Base-by-base conservation (phyloP, 2,329 filamentous ascomycete species). In the Pyrenochaeta sp. region DNA sequence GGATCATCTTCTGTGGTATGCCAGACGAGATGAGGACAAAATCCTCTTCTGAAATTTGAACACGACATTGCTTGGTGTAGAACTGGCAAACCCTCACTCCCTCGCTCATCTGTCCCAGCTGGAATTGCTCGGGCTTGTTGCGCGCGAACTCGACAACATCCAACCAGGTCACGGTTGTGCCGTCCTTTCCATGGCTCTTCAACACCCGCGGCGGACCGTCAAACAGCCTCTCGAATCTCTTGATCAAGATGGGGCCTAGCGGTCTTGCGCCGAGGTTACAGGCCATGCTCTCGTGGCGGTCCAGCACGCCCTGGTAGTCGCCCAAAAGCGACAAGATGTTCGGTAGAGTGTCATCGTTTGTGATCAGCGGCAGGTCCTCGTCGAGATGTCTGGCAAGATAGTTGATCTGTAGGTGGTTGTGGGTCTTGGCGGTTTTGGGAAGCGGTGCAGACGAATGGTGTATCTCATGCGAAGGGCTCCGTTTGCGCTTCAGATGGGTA, bases 31-130 rank as follows among this genome's bases (percentile, higher is more conserved):
- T 93, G 64, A 96, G 81, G 42, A 93, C 85, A 83, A 90, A 96
- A 73, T 97, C 92, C 74, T 96, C 92, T 75, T 96, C 92, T 19
- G 88, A 88, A 60, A 97, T 94, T 79, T 96, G 91, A 8, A 96
- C 90, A 47, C 91, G 86, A 64, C 89, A 85, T 59, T 93, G 91
- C 72, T 93, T 93, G 63, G 92, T 88, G 71, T 89, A 88, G 76
- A 96, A 95, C 62, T 92, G 91, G 72, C 92, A 96, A 52, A 90
- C 88, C 46, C 90, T 86, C 52, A 86, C 80, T 22, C 90, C 90
- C 64, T 91, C 89, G 44, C 86, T 83, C 61, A 86, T 85, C 56
- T 90, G 87, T 53, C 87, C 88, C 50, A 96, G 80, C 34, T 87
- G 85, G 77, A 96, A 95, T 54, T 94, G 91, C 64, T 87, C 85